Conservation (phyloP, 2,329 filamentous ascomycete species). For the Pseudopithomyces maydicus region DNA sequence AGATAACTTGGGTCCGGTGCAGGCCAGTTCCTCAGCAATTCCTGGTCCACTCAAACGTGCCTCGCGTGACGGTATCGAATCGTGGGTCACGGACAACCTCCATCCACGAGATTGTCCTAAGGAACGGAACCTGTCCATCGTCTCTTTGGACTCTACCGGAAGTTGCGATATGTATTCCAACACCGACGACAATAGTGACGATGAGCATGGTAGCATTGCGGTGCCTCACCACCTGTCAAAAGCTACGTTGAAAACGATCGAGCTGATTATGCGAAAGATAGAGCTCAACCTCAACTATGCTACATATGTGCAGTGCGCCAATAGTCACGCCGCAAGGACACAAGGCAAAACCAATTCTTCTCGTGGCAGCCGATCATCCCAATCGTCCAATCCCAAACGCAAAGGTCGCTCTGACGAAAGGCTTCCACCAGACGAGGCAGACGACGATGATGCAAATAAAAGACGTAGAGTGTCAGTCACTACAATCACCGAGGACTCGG, state of each 20-base stretch:
- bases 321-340: conserved; percentile 13
- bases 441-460: conserved; percentile 32
- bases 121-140: conserved; percentile 31
- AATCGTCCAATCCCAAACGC: conserved; percentile 26
- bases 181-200: conserved; percentile 32
- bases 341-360: conserved; percentile 12
- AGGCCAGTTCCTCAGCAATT: neutral
- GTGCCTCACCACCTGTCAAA: conserved; percentile 14
- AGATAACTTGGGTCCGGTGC: neutral
- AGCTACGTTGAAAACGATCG: conserved; percentile 29
- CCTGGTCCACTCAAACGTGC: neutral
- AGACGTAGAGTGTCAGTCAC: conserved; percentile 30
- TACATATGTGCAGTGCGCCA: conserved; percentile 30
- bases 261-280: conserved; percentile 34
- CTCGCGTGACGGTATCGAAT: conserved; percentile 24
- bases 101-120: conserved; percentile 24
- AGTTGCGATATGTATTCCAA: conserved; percentile 37
- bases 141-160: conserved; percentile 32
- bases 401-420: conserved; percentile 27
- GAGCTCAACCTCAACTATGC: conserved; percentile 31
- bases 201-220: conserved; percentile 16
- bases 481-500: conserved; percentile 30
- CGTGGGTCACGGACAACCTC: conserved; percentile 32
- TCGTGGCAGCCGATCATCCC: conserved; percentile 13
- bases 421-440: conserved; percentile 22